Evolutionary conservation across 192 early-diverging fungal species (phyloP), one percentile per base, ranked within the genome.

Genomic region (Entomortierella lignicola): DNA sequence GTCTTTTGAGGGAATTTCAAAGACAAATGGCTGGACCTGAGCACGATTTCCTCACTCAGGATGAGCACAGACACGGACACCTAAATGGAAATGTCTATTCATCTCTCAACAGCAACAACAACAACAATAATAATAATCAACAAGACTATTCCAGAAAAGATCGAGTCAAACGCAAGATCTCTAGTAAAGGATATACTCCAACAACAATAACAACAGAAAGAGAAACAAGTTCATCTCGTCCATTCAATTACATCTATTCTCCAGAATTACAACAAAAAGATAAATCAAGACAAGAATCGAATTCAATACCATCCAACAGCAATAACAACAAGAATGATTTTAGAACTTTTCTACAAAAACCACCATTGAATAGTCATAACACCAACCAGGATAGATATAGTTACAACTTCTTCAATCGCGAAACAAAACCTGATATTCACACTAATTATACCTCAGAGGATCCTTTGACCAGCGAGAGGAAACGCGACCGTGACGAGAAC

Each of bases 101-200:
- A 26, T 54, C 52, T 26, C 6, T 54, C 52, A 54, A n/a, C 30
- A n/a, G n/a, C n/a, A n/a, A n/a, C n/a, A n/a, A n/a, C n/a, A n/a
- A n/a, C n/a, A n/a, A 52, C 50, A 52, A 12, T 5, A 52, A 5
- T 21, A n/a, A 20, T 6, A n/a, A 12, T n/a, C 31, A 13, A 4
- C 11, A 32, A 20, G 44, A 31, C 29, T 26, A 34, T 47, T 25
- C 44, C 29, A 44, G 50, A 25, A 50, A 52, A 11, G 63, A 55
- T 2, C 52, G 53, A 42, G 0, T 27, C 26, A 66, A 66, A 20
- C 63, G 63, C 21, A 66, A 66, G 63, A 55, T 66, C 37, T 66
- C 63, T 10, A 55, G 53, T 53, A 66, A 44, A 39, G 26, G n/a
- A 34, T 31, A 30, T 25, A 54, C 52, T 27, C 15, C 26, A 3